Evolutionary conservation across 2,329 filamentous ascomycete species (phyloP).

Genomic region (Akanthomyces dipterigenus): DNA sequence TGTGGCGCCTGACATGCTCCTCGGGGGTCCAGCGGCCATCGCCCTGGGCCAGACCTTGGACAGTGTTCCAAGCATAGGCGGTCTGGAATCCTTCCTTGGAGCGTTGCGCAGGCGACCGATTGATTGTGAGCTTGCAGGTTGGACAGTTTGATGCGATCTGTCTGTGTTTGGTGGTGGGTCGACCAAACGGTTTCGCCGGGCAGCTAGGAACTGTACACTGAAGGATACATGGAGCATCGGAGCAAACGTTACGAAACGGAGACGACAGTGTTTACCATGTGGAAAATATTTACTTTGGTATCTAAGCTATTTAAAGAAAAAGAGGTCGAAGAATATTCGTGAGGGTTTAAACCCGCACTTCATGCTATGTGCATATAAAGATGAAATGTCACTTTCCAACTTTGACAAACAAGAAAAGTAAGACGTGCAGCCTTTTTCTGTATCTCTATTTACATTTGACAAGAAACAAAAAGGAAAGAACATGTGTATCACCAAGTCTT

Average conservation of each 20-base stretch:
- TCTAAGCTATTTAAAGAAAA: slow-evolving; percentile 20
- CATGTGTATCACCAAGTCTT: background rate
- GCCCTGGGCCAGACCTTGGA: background rate
- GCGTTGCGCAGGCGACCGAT: background rate
- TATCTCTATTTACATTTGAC: slow-evolving; percentile 4
- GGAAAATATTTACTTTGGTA: slow-evolving; percentile 16
- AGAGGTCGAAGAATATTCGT: slow-evolving; percentile 8
- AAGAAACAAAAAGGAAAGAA: background rate
- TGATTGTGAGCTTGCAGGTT: background rate
- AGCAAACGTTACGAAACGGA: background rate
- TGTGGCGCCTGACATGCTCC: slow-evolving; percentile 41
- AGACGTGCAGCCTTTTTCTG: background rate
- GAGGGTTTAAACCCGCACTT: background rate
- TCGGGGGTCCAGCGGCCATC: slow-evolving; percentile 38
- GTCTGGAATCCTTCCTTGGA: background rate
- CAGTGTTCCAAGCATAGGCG: background rate
- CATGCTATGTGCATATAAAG: slow-evolving; percentile 11
- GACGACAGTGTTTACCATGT: background rate
- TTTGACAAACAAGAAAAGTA: background rate
- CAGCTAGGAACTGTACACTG: background rate
- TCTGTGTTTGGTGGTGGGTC: no score
- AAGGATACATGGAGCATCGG: background rate
- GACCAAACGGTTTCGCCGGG: no score
- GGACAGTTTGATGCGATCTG: background rate
- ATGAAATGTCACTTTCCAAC: slow-evolving; percentile 8